phyloP scores from a whole-genome alignment of 345 rosid species.

The Gossypium herbaceum region DNA sequence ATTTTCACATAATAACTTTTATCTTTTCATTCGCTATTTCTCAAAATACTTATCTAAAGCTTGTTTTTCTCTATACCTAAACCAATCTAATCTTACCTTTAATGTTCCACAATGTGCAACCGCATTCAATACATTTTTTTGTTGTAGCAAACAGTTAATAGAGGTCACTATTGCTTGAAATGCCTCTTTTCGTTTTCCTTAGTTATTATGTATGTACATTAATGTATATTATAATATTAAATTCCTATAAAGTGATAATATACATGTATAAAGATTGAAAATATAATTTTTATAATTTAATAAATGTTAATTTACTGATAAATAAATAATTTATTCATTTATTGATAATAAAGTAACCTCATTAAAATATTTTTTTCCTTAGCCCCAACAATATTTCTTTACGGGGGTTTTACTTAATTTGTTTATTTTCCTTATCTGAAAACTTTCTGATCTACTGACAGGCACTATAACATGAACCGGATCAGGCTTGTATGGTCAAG shows the following conservation, averaged over 20 bases:
- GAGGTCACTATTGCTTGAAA: not conserved
- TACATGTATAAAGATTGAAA: not conserved
- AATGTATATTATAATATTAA: not conserved
- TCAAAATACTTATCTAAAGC: too few species aligned
- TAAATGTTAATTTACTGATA: not conserved
- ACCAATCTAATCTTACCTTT: too few species aligned
- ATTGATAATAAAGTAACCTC: not conserved
- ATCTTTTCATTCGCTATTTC: too few species aligned
- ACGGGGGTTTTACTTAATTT: not conserved
- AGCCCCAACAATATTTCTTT: not conserved
- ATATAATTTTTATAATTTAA: not conserved
- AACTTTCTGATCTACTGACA: constrained; percentile 30
- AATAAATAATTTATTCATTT: not conserved
- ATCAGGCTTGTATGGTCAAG: constrained; percentile 99
- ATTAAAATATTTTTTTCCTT: not conserved
- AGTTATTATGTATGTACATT: not conserved
- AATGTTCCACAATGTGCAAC: not conserved
- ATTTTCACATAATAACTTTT: too few species aligned
- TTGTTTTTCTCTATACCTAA: too few species aligned
- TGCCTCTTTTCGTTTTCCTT: not conserved
- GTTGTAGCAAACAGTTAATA: not conserved
- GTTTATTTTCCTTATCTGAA: constrained; percentile 19
- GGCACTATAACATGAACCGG: constrained; percentile 99
- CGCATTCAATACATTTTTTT: not conserved
- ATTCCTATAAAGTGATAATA: not conserved